These are phyloP conservation scores for Russula olivacea DNA, from an alignment of 768 basidiomycete genomes.

Conservation along the genomic window DNA sequence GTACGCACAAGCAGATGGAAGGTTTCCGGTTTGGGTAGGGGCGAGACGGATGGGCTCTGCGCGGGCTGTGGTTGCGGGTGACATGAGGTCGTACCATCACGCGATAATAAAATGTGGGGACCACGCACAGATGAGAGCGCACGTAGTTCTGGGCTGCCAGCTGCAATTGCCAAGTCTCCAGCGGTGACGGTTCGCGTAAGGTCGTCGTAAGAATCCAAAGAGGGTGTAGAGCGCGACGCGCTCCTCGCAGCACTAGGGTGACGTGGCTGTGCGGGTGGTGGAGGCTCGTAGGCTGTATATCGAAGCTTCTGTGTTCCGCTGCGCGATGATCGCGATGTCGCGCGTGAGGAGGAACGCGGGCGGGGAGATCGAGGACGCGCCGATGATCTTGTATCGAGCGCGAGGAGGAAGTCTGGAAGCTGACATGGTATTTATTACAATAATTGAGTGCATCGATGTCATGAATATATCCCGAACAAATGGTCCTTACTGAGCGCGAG, in stretches of 20 bases:
- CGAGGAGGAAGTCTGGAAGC: conserved; percentile 66
- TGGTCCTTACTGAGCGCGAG: conserved; percentile 49
- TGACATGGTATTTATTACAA: conserved; percentile 28
- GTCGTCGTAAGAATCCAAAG: conserved; percentile 35
- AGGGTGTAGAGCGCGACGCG: conserved; percentile 32
- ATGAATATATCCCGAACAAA: neutral
- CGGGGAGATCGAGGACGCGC: conserved; percentile 24
- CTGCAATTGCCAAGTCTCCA: conserved; percentile 25
- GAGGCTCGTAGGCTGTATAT: conserved; percentile 66
- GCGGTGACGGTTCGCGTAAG: conserved; percentile 23
- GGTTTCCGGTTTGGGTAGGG: neutral
- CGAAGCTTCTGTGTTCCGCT: conserved; percentile 47
- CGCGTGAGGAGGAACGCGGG: conserved; percentile 22
- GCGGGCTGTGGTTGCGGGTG: neutral
- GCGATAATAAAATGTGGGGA: neutral
- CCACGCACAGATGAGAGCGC: conserved; percentile 20
- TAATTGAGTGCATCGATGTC: conserved; percentile 3
- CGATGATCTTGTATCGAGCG: conserved; percentile 37
- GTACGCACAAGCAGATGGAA: neutral
- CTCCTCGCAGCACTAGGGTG: conserved; percentile 32
- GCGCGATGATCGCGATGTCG: conserved; percentile 29
- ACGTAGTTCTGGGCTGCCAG: conserved; percentile 24
- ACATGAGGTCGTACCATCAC: neutral
- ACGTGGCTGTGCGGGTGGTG: conserved; percentile 39
- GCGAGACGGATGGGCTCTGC: conserved; percentile 10